A percentile compares a stretch with the other conserved stretches of the same genome.
phyloP scores from a whole-genome alignment of 2,329 filamentous ascomycete genomes.

The Epichloe hybrida region DNA sequence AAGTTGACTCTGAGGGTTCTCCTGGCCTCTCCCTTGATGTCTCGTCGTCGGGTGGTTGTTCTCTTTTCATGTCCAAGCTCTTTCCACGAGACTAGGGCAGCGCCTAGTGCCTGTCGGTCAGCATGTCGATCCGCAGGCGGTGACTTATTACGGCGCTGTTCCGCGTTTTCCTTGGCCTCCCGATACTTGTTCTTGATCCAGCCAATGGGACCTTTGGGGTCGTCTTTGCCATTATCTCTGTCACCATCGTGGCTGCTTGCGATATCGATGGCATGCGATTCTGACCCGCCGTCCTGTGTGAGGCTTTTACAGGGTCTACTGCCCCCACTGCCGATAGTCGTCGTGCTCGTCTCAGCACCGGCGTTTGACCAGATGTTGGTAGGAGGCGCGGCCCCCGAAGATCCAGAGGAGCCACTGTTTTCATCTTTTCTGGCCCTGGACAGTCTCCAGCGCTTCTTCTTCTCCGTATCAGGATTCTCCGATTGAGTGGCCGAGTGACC shows the following conservation, averaged over 20 bases:
- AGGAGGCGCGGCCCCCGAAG: conserved; percentile 29
- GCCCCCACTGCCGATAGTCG: conserved; percentile 52
- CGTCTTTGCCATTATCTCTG: conserved; percentile 29
- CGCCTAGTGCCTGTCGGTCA: conserved; percentile 16
- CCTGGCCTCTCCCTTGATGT: conserved; percentile 1
- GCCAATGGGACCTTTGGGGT: conserved; percentile 36
- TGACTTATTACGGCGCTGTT: conserved; percentile 42
- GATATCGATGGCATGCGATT: conserved; percentile 24
- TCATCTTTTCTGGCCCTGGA: conserved; percentile 51
- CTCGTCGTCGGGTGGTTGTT: conserved; percentile 16
- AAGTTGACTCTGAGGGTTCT: background rate
- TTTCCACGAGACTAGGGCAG: conserved; percentile 27
- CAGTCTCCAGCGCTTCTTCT: conserved; percentile 59
- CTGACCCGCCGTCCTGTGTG: conserved; percentile 37
- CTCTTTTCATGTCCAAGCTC: conserved; percentile 34
- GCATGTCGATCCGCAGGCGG: conserved; percentile 27
- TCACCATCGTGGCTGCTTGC: conserved; percentile 25
- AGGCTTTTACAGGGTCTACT: conserved; percentile 34
- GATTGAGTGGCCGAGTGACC: conserved; percentile 30
- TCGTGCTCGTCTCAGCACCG: conserved; percentile 51
- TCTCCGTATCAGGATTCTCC: conserved; percentile 48
- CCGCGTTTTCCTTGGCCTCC: conserved; percentile 42
- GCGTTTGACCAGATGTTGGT: conserved; percentile 45
- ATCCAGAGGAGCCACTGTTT: conserved; percentile 26
- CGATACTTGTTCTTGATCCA: conserved; percentile 50